Percentiles rank a stretch among this genome's conserved stretches.
These are phyloP conservation scores for Fimicolochytrium jonesii DNA, from an alignment of 192 early-diverging fungal genomes.

Conservation along the genomic window DNA sequence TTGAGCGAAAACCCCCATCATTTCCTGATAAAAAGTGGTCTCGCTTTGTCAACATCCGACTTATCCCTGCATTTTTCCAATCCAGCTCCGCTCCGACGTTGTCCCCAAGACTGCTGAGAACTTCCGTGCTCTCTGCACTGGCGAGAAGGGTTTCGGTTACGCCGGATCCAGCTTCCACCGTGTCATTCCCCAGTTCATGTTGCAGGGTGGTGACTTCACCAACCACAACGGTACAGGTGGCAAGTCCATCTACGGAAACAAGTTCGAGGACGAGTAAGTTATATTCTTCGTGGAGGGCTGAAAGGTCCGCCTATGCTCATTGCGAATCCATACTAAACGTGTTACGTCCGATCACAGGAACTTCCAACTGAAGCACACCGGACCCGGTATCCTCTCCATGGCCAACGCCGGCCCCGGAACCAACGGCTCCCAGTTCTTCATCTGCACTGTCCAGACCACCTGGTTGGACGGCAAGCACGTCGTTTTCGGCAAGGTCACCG, in stretches of 20 bases:
- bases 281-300: no score
- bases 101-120: constrained; percentile 75
- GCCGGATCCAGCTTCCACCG: constrained; percentile 77
- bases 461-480: constrained; percentile 64
- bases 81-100: constrained; percentile 33
- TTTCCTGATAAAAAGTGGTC: neutral
- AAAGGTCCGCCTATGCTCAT: no score
- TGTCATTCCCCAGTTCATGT: constrained; percentile 67
- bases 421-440: constrained; percentile 67
- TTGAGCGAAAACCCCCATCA: no score
- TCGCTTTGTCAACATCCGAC: neutral
- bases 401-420: constrained; percentile 48
- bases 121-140: constrained; percentile 93
- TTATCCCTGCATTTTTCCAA: neutral
- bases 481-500: constrained; percentile 46
- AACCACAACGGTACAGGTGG: constrained; percentile 78
- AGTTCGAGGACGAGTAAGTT: no score
- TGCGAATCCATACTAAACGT: no score
- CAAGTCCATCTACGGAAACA: constrained; percentile 70
- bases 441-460: constrained; percentile 75
- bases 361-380: constrained; percentile 80
- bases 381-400: constrained; percentile 49
- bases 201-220: constrained; percentile 68
- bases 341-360: constrained; percentile 69
- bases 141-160: constrained; percentile 81